Evolutionary conservation across 768 basidiomycete genomes (phyloP), one percentile per base, ranked within the genome.

Genomic region (Pulveroboletus ravenelii): DNA sequence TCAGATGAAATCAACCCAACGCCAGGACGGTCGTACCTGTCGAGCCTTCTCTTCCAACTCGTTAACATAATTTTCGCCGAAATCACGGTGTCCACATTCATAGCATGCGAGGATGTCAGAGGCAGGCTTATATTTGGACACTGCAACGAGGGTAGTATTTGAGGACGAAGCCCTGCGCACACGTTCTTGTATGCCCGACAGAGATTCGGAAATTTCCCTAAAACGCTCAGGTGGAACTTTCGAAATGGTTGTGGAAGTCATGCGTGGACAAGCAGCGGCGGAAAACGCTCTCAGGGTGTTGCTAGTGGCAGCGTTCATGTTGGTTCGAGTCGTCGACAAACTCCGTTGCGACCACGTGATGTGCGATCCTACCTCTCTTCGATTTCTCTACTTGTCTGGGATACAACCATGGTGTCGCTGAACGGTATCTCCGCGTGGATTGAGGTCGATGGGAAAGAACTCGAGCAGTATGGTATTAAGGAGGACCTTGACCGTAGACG

Each of bases 21-120:
- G 1, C n/a, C 23, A 30, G 39, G 29, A 31, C 18, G 37, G 47
- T 70, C 79, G 54, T 65, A 89, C 88, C 61, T 78, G 72, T 51
- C 72, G 72, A 0, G 93, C 90, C 64, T 96, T 96, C 30, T 91
- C 92, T 35, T 83, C 85, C 53, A 98, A 69, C 61, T 98, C 94
- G 58, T 94, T 87, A 10, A 93, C 92, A 62, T 97, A 98, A 67
- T 99, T 99, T 73, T 99, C 96, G 7, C 96, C 96, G 63, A 98
- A 99, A 67, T 95, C 91, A 2, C 84, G 74, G 55, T 96, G 89
- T 0, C 88, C 91, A 13, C 76, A 74, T 44, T 87, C 77, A 63
- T 89, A 90, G 57, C 92, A 89, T 10, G 86, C 87, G 25, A 83
- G 73, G 52, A 98, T 83, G 68, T 98, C 95, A 9, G 83, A 80